phyloP scores from a whole-genome alignment of 306 rosid genomes.

The Begonia peltatifolia region DNA sequence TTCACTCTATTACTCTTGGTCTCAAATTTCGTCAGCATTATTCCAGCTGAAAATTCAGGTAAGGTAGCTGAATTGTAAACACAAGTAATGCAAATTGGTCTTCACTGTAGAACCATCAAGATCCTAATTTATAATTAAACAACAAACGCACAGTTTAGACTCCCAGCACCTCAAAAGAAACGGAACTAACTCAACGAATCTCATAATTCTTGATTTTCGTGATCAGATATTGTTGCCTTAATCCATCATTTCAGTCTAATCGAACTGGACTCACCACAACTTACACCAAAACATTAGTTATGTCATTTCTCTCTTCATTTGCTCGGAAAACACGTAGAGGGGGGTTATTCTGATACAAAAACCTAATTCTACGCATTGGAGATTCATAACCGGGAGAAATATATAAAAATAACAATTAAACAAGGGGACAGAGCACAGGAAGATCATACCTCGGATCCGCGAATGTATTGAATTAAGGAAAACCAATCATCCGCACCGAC shows the following conservation, averaged over 20 bases:
- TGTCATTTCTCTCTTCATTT: not conserved
- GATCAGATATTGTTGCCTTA: not conserved
- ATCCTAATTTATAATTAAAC: not conserved
- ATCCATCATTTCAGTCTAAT: not conserved
- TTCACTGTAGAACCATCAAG: not conserved
- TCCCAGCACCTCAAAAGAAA: not conserved
- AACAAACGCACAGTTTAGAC: not conserved
- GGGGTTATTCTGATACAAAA: not conserved
- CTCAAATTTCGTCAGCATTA: slow-evolving; percentile 33
- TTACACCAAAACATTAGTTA: not conserved
- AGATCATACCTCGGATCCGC: not conserved
- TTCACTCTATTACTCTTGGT: slow-evolving; percentile 33
- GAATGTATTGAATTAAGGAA: not conserved
- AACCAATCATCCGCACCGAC: not conserved
- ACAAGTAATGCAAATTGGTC: not conserved
- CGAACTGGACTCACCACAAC: not conserved
- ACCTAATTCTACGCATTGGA: not conserved
- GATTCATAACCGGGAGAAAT: not conserved
- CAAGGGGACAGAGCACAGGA: not conserved
- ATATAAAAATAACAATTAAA: not conserved
- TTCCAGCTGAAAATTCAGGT: slow-evolving; percentile 2
- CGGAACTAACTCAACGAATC: not conserved
- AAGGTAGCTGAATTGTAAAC: not conserved
- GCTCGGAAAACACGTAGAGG: not conserved
- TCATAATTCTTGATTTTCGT: not conserved